Base-by-base conservation (phyloP, 1,139 yeast species). In the Magnusiomyces suaveolens region DNA sequence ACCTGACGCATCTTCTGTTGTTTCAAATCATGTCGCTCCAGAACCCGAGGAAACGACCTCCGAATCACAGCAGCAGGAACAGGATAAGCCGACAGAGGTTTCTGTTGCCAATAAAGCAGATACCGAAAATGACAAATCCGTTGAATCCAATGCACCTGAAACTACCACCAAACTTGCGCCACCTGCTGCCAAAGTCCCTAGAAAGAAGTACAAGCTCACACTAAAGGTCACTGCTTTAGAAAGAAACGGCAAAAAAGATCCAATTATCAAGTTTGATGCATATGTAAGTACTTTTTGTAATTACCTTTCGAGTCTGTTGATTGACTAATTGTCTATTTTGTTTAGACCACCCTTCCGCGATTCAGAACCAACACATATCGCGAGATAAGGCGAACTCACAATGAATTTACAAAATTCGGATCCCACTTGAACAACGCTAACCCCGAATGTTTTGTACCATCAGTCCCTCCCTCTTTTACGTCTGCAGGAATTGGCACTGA, bases 361-460 rank as follows among this genome's bases (percentile, higher is more conserved):
- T 92, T 82, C 68, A 76, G 97, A 56, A 89, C 87, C 58, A 72
- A 79, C 8, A 69, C 72, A 3, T 90, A 86, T 67, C 81, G 83
- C 56, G 92, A 84, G 56, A 74, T 92, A 24, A 80, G 96, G 60
- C 79, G 97, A 56, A 84, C 96, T 0, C 87, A 80, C 64, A 78
- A 78, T 57, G 99, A 92, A 67, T 76, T 89, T 60, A 79, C 78
- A 48, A 80, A 82, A 61, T 81, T 94, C 64, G 87, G 87, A 71
- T 83, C 82, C 63, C 92, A 85, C 66, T 74, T 90, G 60, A 80
- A 82, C 57, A 81, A 84, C 24, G 86, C 95, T 44, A 85, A 88
- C 63, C 83, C 94, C 38, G 98, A 92, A 68, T 90, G 94, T 58
- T 89, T 92, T 70, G 92, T 94, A 2, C 97, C 98, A 0, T 83